These are phyloP conservation scores for Macadamia tetraphylla DNA, from an alignment of 164 flowering plant species.

Conservation along the genomic window DNA sequence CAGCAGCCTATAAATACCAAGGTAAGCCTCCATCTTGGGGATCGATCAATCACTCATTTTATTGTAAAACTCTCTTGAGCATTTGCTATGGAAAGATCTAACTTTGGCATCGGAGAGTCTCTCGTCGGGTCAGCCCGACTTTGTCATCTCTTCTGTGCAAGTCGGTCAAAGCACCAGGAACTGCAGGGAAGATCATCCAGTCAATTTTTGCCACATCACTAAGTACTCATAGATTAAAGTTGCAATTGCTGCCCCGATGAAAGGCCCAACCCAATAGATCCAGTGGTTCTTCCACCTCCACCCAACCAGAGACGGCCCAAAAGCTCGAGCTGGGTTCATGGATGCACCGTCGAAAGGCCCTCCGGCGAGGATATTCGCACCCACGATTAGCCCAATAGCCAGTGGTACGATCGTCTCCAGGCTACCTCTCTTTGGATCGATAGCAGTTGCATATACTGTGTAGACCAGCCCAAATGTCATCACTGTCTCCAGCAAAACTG, in stretches of 20 bases:
- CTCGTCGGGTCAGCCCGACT: too few relatives aligned
- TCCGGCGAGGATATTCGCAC: slow-evolving; percentile 24
- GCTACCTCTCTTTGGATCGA: slow-evolving; percentile 27
- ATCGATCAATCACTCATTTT: too few relatives aligned
- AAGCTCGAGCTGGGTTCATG: slow-evolving; percentile 27
- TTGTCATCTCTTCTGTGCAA: too few relatives aligned
- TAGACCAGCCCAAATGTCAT: slow-evolving; percentile 31
- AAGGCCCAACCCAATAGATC: slow-evolving; percentile 27
- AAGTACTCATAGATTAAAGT: slow-evolving; percentile 18
- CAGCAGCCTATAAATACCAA: too few relatives aligned
- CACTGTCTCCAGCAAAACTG: slow-evolving; percentile 20
- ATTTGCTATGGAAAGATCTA: too few relatives aligned
- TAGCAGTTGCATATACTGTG: slow-evolving; percentile 28
- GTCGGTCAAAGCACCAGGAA: too few relatives aligned
- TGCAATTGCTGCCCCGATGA: slow-evolving; percentile 18
- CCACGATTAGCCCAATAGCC: slow-evolving; percentile 27
- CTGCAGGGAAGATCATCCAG: too few relatives aligned
- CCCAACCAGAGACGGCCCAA: slow-evolving; percentile 25
- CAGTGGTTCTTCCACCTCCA: slow-evolving; percentile 28
- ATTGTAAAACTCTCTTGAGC: too few relatives aligned
- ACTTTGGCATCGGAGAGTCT: too few relatives aligned
- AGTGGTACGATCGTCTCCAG: slow-evolving; percentile 25
- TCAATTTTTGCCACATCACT: background rate
- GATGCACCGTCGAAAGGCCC: slow-evolving; percentile 29
- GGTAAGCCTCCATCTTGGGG: too few relatives aligned